Conservation (phyloP, 148 eudicot genomes). For the Silene conica region DNA sequence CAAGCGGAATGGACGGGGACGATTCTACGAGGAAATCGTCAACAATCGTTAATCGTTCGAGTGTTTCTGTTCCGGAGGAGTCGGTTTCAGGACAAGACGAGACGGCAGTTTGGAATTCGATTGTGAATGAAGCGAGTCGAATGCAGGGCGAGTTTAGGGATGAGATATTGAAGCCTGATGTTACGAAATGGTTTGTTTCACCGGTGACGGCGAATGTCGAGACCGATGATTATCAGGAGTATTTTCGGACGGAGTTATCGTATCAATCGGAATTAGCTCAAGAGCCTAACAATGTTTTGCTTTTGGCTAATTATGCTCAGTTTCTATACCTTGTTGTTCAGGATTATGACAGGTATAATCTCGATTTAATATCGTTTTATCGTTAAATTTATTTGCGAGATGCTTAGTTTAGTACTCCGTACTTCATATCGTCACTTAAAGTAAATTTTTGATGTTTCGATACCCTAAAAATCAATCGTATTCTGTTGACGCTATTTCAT, state of each 20-base stretch:
- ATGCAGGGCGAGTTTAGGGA: constrained; percentile 43
- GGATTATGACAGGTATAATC: constrained; percentile 71
- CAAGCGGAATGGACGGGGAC: constrained; percentile 71
- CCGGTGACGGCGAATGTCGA: constrained; percentile 59
- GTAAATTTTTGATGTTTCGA: neutral
- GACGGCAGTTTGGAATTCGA: constrained; percentile 46
- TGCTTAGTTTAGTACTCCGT: neutral
- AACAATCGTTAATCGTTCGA: constrained; percentile 21
- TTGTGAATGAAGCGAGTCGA: constrained; percentile 56
- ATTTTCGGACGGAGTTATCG: constrained; percentile 46
- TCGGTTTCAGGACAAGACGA: constrained; percentile 47
- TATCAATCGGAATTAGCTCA: constrained; percentile 50
- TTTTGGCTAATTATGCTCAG: constrained; percentile 84
- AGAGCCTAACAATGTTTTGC: constrained; percentile 61
- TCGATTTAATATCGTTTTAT: neutral
- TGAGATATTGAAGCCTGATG: constrained; percentile 49
- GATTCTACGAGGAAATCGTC: constrained; percentile 36
- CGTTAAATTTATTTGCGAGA: neutral
- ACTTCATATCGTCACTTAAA: neutral
- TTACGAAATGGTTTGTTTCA: constrained; percentile 51
- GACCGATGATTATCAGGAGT: constrained; percentile 42
- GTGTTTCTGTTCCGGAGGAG: constrained; percentile 41
- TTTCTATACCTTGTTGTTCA: constrained; percentile 71
- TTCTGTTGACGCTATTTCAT: neutral
- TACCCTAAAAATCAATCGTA: neutral